Evolutionary conservation across 495 filamentous ascomycete species (phyloP).

Genomic region (Achaetomiella virescens): DNA sequence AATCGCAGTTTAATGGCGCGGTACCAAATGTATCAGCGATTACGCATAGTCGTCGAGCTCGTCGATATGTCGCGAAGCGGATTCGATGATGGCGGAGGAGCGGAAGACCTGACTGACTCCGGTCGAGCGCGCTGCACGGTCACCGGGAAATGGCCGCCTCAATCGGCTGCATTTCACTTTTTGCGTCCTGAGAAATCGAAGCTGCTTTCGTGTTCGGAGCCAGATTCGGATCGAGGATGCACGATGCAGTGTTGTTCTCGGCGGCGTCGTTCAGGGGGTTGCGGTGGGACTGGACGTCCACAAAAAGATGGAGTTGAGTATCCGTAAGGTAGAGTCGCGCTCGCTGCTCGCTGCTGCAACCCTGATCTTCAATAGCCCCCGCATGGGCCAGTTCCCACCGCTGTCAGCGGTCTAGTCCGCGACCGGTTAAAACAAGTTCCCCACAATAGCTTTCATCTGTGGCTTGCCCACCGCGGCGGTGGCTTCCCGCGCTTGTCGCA

Average conservation of each 20-base stretch:
- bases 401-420: not conserved
- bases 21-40: not conserved
- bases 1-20: not conserved
- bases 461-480: not conserved
- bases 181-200: not conserved
- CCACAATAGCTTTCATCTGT: not conserved
- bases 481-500: not conserved
- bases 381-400: not conserved
- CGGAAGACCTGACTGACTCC: not conserved
- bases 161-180: slow-evolving; percentile 3
- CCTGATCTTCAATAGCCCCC: slow-evolving; percentile 3
- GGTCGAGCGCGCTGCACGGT: not conserved
- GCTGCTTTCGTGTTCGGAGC: not conserved
- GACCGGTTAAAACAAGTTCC: not conserved
- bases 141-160: not conserved
- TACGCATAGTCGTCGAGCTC: not conserved
- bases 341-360: slow-evolving; percentile 1
- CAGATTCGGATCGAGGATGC: not conserved
- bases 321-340: not conserved
- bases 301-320: slow-evolving; percentile 9
- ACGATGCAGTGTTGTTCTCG: not conserved
- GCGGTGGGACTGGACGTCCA: not conserved
- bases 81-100: not conserved
- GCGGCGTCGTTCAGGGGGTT: slow-evolving; percentile 8
- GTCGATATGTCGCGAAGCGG: not conserved